Base-by-base conservation (phyloP, 2,329 filamentous ascomycete species). In the Magnaporthales sp. region DNA sequence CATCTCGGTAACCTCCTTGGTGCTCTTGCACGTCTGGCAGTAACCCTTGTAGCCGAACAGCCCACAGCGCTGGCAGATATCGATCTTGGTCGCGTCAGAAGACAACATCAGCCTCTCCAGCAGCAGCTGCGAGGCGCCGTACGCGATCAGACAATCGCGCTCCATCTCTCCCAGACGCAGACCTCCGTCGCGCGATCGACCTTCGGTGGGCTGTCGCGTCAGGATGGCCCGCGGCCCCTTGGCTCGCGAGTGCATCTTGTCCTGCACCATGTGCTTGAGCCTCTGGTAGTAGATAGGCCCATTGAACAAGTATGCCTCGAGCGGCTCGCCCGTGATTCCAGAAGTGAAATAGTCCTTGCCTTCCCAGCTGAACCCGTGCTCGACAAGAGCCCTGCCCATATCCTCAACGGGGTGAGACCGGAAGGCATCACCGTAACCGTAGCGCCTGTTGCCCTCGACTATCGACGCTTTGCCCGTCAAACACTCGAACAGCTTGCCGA, bases 261-360 rank as follows among this genome's bases (percentile, higher is more conserved):
- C 95, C 77, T 98, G 93, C 4, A 99, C 95, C 95, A 99, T 99
- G 84, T 99, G 95, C 85, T 99, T 99, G 70, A 99, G 87, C 71
- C 97, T 96, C 82, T 99, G 95, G 82, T 99, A 99, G 82, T 97
- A 99, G 78, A 99, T 99, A 11, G 95, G 95, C 0, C 95, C 95
- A 76, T 96, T 97, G 84, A 98, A 99, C 75, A 99, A 93, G 79
- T 98, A 98, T 13, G 93, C 93, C 70, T 96, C 93, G 6, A 98
- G 84, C 0, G 91, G 88, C 79, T 99, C 95, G 73, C 95, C 96
- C 0, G 95, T 98, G 75, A 97, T 94, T 46, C 95, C 95, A 0
- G 89, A 93, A 0, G 95, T 98, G 69, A 99, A 89, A 79, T 93
- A 97, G 77, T 99, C 95, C 76, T 99, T 99, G 72, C 96, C 95